phyloP scores from a whole-genome alignment of 1,284 basidiomycete species.

The Austropuccinia psidii region DNA sequence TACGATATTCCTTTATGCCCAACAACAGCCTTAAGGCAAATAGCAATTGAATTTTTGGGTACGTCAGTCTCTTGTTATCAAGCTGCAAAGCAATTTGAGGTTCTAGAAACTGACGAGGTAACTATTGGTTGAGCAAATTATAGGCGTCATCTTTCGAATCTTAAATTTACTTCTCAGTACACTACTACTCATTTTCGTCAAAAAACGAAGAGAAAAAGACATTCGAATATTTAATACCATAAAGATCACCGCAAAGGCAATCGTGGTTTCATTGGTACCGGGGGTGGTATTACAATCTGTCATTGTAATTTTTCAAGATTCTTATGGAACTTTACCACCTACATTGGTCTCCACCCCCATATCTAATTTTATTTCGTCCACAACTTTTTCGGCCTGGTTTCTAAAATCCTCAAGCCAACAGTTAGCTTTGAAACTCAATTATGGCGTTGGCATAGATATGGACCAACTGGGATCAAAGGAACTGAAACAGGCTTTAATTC shows the following conservation, averaged over 20 bases:
- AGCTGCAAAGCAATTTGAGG: not conserved
- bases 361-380: not conserved
- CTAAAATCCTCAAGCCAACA: not conserved
- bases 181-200: not conserved
- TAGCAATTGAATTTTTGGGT: too few relatives aligned
- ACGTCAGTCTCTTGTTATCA: too few relatives aligned
- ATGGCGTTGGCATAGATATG: slow-evolving; percentile 22
- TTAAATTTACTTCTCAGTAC: slow-evolving; percentile 1
- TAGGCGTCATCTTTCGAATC: not conserved
- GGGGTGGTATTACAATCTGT: not conserved
- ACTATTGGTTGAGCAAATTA: too few relatives aligned
- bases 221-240: not conserved
- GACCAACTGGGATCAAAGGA: slow-evolving; percentile 26
- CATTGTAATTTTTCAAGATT: slow-evolving; percentile 16
- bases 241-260: not conserved
- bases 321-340: slow-evolving; percentile 22
- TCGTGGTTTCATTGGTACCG: slow-evolving; percentile 2
- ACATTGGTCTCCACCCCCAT: not conserved
- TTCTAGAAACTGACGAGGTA: not conserved
- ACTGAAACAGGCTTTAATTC: slow-evolving; percentile 19
- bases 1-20: not conserved
- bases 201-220: not conserved
- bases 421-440: not conserved
- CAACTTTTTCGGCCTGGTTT: not conserved
- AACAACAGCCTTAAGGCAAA: too few relatives aligned